Base-by-base conservation (phyloP, 768 basidiomycete genomes). In the Saitozyma podzolica region DNA sequence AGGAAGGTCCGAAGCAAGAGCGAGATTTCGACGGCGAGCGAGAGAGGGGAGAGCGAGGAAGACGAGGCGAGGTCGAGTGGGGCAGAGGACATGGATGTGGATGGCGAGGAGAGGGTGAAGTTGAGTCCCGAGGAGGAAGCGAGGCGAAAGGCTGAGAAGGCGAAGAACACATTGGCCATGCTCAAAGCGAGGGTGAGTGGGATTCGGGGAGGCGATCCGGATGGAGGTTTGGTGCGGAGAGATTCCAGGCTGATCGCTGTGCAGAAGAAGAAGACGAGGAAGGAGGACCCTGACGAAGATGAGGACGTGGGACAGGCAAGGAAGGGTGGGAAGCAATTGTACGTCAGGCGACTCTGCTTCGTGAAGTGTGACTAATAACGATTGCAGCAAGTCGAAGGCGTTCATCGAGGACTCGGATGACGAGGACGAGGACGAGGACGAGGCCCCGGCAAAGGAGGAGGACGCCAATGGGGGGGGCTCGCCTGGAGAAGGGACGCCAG, bases 391-490 rank as follows among this genome's bases (percentile, higher is more conserved):
- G 83, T 92, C 90, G 73, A 92, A 91, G 79, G 92, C 88, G 70
- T 84, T 87, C 78, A 85, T 95, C 54, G 88, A 88, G 8, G 91
- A 93, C 75, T 91, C 90, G 2, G 92, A 93, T 75, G 91, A 80
- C 17, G 78, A 79, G 45, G 63, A 61, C n/a, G 66, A 52, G n/a
- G 63, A 59, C 16, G 57, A 56, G 37, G 62, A 57, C 9, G 56
- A 37, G 14, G 51, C 52, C 9, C 48, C 7, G 8, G 58, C 9
- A 29, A 29, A 29, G 29, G 29, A 29, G 29, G 29, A 29, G 2
- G 29, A 29, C 29, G 29, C 29, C 29, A 29, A 29, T 29, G 29
- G 29, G n/a, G n/a, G n/a, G n/a, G n/a, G n/a, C n/a, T n/a, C n/a
- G n/a, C n/a, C n/a, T n/a, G n/a, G n/a, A n/a, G n/a, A n/a, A n/a